phyloP scores from a whole-genome alignment of 108 stramenopile species.

The Pseudonitzschia delicatissima region DNA sequence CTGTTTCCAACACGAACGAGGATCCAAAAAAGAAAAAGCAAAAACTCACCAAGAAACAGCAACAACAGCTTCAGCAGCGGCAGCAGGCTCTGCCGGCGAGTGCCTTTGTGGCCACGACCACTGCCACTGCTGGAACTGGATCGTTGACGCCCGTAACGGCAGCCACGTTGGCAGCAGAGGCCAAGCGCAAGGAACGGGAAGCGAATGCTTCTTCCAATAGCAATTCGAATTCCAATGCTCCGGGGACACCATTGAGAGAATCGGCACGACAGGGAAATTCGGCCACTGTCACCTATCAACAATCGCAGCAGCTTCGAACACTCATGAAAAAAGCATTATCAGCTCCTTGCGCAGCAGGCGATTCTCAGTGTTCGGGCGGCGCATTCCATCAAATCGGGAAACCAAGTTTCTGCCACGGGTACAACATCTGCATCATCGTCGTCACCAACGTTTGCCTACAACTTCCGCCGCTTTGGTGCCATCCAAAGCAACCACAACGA shows the following conservation, averaged over 20 bases:
- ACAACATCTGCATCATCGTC: neutral
- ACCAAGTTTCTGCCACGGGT: neutral
- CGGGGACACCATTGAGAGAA: conserved; percentile 36
- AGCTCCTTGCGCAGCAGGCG: conserved; percentile 73
- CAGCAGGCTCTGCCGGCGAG: neutral
- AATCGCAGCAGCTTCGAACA: conserved; percentile 46
- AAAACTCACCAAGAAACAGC: neutral
- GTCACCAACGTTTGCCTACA: neutral
- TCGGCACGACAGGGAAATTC: conserved; percentile 14
- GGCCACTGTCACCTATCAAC: conserved; percentile 45
- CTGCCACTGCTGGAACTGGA: neutral
- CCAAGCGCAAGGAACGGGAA: neutral
- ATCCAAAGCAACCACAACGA: neutral
- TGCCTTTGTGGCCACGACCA: neutral
- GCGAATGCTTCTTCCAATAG: neutral
- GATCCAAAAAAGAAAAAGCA: conserved; percentile 2
- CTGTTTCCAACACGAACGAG: neutral
- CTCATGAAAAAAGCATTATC: conserved; percentile 73
- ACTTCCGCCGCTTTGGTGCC: neutral
- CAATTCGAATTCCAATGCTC: conserved; percentile 6
- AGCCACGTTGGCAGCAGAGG: conserved; percentile 3
- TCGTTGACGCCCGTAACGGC: neutral
- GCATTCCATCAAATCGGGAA: conserved; percentile 34
- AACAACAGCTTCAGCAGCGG: neutral
- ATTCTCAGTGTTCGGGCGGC: conserved; percentile 75